Evolutionary conservation across 495 filamentous ascomycete genomes (phyloP), one percentile per base, ranked within the genome.

Genomic region (Lophiotrema nucula): DNA sequence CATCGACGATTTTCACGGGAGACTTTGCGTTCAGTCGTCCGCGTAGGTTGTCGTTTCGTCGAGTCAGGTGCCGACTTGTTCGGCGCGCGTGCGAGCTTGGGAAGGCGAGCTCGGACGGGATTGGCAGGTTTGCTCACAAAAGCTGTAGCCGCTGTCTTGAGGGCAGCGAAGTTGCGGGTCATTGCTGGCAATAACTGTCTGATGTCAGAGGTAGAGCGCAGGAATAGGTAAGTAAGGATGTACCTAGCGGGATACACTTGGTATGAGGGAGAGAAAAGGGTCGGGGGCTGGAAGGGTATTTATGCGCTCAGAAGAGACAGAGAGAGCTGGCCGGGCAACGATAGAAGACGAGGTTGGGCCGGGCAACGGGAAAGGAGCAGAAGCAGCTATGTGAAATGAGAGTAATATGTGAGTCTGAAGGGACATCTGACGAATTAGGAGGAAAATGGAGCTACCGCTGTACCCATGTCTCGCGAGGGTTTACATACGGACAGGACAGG

Each of bases 31-130:
- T n/a, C n/a, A n/a, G n/a, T n/a, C n/a, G n/a, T n/a, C n/a, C n/a
- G n/a, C n/a, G n/a, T n/a, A n/a, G n/a, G n/a, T n/a, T n/a, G n/a
- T n/a, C n/a, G n/a, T n/a, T n/a, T n/a, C n/a, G n/a, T n/a, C n/a
- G n/a, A n/a, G n/a, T n/a, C n/a, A n/a, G n/a, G n/a, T 50, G 26
- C 46, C 46, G 46, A 31, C 46, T 27, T 4, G 26, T 49, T 31
- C 46, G 46, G 46, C 46, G 26, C 24, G 25, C 46, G 46, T 26
- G 26, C 24, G 25, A 23, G 46, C 25, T 37, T 38, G 27, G 23
- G 6, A 50, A 47, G 18, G 8, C 44, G 44, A 10, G 47, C 47
- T 47, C 23, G 22, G 24, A 47, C 25, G 31, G 31, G 28, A 11
- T 50, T 50, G 22, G 47, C 27, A 31, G 47, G 15, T 13, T 27